Evolutionary conservation across 495 filamentous ascomycete species (phyloP).

Genomic region (Halenospora varia): DNA sequence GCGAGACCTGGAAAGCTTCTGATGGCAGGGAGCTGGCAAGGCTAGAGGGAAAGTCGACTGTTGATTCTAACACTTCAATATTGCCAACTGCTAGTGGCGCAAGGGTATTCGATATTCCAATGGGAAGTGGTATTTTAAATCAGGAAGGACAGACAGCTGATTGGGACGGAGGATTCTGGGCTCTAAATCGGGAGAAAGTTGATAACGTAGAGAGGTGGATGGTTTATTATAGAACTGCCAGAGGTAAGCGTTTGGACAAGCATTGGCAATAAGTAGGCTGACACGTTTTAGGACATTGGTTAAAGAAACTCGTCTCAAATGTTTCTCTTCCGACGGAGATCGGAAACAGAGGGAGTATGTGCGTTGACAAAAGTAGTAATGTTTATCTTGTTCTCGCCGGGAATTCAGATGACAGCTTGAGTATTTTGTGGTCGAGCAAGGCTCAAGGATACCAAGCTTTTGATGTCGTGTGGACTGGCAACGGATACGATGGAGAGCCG

Average conservation of each 20-base stretch:
- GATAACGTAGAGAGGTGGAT: constrained; percentile 14
- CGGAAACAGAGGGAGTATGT: constrained; percentile 15
- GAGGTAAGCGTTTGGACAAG: constrained; percentile 10
- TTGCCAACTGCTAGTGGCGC: constrained; percentile 1
- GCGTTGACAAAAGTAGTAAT: constrained; percentile 13
- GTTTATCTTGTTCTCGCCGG: constrained; percentile 18
- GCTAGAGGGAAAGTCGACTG: not conserved
- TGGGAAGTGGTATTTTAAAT: constrained; percentile 20
- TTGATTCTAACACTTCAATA: not conserved
- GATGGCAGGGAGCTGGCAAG: constrained; percentile 2
- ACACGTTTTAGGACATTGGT: constrained; percentile 9
- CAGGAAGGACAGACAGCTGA: constrained; percentile 19
- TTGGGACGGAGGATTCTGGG: constrained; percentile 16
- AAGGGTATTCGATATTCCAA: constrained; percentile 16
- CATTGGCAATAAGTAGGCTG: not conserved
- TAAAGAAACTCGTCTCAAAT: constrained; percentile 1
- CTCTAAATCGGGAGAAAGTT: constrained; percentile 15
- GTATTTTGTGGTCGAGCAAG: constrained; percentile 2
- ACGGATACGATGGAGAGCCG: constrained; percentile 20
- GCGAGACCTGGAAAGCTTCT: constrained; percentile 10
- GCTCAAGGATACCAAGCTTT: constrained; percentile 1
- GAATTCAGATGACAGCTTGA: constrained; percentile 17
- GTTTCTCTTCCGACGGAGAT: constrained; percentile 14
- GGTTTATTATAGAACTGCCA: constrained; percentile 9
- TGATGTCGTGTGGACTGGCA: constrained; percentile 9